A percentile compares a stretch with the other conserved stretches of the same genome.
These are phyloP conservation scores for Coemansia sp. DNA, from an alignment of 192 early-diverging fungal genomes.

Conservation along the genomic window DNA sequence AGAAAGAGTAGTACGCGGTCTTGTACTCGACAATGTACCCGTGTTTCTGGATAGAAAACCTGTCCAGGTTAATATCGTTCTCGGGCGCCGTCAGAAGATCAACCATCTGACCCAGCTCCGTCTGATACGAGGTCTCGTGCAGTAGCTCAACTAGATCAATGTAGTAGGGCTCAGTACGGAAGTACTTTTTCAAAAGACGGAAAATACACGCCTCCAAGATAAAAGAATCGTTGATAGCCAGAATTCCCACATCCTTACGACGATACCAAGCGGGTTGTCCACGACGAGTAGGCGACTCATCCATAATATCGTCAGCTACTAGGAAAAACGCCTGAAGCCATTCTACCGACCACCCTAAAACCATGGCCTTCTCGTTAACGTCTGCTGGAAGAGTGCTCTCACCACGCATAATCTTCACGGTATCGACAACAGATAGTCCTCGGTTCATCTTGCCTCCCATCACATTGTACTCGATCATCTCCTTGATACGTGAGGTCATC, in stretches of 20 bases:
- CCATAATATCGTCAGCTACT: constrained; percentile 99
- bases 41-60: constrained; percentile 92
- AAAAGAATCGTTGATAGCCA: constrained; percentile 97
- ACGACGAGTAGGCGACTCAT: constrained; percentile 91
- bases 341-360: constrained; percentile 96
- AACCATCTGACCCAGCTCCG: constrained; percentile 96
- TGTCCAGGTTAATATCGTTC: constrained; percentile 86
- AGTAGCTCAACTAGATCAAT: constrained; percentile 90
- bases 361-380: constrained; percentile 83
- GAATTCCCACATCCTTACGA: constrained; percentile 75
- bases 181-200: constrained; percentile 93
- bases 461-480: constrained; percentile 68
- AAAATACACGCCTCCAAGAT: constrained; percentile 93
- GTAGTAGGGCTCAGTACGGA: constrained; percentile 83
- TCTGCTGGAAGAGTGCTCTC: constrained; percentile 70
- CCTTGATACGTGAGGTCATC: constrained; percentile 66
- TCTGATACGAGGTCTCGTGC: constrained; percentile 96
- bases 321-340: constrained; percentile 99
- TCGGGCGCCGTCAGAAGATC: constrained; percentile 99
- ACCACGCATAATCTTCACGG: constrained; percentile 78
- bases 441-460: constrained; percentile 95
- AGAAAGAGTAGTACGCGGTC: constrained; percentile 99
- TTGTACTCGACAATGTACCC: constrained; percentile 97
- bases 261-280: constrained; percentile 98
- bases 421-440: constrained; percentile 92